These are phyloP conservation scores for Blumeriella jaapii DNA, from an alignment of 2,329 filamentous ascomycete genomes.

Conservation along the genomic window DNA sequence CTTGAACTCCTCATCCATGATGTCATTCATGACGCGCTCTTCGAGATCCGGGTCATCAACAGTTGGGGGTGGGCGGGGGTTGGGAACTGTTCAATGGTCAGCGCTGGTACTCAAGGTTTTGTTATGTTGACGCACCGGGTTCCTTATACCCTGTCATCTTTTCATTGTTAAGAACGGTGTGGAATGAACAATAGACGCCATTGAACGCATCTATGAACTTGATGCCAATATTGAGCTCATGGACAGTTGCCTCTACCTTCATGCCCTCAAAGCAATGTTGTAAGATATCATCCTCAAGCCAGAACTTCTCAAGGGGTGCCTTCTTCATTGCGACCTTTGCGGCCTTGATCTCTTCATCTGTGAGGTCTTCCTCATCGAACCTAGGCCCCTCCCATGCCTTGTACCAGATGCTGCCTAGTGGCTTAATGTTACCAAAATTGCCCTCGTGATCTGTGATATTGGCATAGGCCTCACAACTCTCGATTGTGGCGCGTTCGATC, in stretches of 20 bases:
- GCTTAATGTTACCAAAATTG: constrained; percentile 27
- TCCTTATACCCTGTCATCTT: constrained; percentile 56
- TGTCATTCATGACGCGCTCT: constrained; percentile 14
- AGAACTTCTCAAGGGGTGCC: constrained; percentile 41
- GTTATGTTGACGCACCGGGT: constrained; percentile 29
- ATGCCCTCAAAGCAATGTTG: constrained; percentile 50
- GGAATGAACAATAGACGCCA: constrained; percentile 48
- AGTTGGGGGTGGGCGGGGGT: constrained; percentile 21
- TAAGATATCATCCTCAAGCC: constrained; percentile 54
- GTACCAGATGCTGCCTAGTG: constrained; percentile 36
- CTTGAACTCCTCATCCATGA: constrained; percentile 11
- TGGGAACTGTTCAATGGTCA: constrained; percentile 17
- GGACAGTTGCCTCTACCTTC: constrained; percentile 46
- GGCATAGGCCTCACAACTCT: constrained; percentile 34
- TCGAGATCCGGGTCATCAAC: constrained; percentile 24
- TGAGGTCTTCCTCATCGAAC: constrained; percentile 17
- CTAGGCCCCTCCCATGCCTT: constrained; percentile 32
- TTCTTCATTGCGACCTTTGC: constrained; percentile 16
- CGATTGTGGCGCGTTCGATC: constrained; percentile 35
- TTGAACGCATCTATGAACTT: constrained; percentile 51
- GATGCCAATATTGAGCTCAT: constrained; percentile 46
- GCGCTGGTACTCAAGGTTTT: not conserved
- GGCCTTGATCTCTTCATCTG: constrained; percentile 17
- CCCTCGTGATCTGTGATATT: constrained; percentile 28
- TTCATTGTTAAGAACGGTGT: constrained; percentile 55